Conservation (phyloP, 495 filamentous ascomycete genomes). For the Massariosphaeria phaeospora region DNA sequence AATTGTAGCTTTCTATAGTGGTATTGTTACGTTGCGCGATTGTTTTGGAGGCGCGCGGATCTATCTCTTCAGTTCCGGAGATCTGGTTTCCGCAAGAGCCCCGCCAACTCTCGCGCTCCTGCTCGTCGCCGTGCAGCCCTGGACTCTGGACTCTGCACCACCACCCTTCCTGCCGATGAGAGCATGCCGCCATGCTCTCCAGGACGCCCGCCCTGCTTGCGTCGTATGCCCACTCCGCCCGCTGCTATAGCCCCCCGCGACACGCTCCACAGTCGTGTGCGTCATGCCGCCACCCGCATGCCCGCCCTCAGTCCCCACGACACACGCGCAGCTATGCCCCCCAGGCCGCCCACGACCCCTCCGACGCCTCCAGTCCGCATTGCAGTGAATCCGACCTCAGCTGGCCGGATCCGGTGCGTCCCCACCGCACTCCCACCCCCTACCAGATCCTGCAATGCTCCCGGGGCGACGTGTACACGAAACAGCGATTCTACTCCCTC, state of each 20-base stretch:
- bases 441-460: slow-evolving; percentile 79
- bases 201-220: slow-evolving; percentile 23
- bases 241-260: slow-evolving; percentile 1
- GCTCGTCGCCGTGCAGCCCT: too few relatives aligned
- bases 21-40: too few relatives aligned
- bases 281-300: slow-evolving; percentile 20
- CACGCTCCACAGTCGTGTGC: slow-evolving; percentile 9
- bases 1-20: too few relatives aligned
- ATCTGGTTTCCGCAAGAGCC: too few relatives aligned
- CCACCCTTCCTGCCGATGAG: background rate
- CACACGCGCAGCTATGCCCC: slow-evolving; percentile 24
- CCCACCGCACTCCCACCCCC: slow-evolving; percentile 59
- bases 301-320: background rate
- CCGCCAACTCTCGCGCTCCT: too few relatives aligned
- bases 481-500: slow-evolving; percentile 76
- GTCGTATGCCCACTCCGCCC: slow-evolving; percentile 5
- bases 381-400: slow-evolving; percentile 9
- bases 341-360: slow-evolving; percentile 12
- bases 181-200: slow-evolving; percentile 25
- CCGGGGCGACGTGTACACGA: slow-evolving; percentile 65
- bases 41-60: too few relatives aligned
- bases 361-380: background rate
- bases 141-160: background rate
- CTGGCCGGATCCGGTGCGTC: slow-evolving; percentile 26
- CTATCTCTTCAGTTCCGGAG: too few relatives aligned